Conservation (phyloP, 352 stramenopile genomes). For the Globisporangium paroecandrum region DNA sequence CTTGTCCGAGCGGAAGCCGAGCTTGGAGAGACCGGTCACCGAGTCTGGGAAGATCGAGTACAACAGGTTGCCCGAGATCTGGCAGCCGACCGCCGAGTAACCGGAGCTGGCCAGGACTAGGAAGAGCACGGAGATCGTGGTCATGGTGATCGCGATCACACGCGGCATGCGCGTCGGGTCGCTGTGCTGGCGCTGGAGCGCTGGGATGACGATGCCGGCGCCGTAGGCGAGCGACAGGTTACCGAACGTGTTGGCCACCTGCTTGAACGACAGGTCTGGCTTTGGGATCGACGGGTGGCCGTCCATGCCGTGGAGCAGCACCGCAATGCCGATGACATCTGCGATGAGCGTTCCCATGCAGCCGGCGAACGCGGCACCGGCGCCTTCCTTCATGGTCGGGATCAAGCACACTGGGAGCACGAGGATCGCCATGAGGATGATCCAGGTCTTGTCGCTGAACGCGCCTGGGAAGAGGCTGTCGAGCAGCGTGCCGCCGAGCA, state of each 20-base stretch:
- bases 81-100: conserved; percentile 46
- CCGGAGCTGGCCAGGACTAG: conserved; percentile 32
- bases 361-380: conserved; percentile 24
- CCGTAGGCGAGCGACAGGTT: conserved; percentile 30
- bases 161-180: conserved; percentile 50
- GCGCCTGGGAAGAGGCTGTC: conserved; percentile 21
- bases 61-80: conserved; percentile 39
- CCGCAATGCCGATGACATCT: conserved; percentile 20
- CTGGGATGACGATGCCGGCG: conserved; percentile 42
- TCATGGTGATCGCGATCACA: conserved; percentile 42
- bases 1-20: conserved; percentile 28
- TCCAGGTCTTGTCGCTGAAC: conserved; percentile 23
- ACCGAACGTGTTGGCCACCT: conserved; percentile 25
- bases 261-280: conserved; percentile 23
- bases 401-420: conserved; percentile 26
- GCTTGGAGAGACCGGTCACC: conserved; percentile 22
- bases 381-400: conserved; percentile 29
- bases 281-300: conserved; percentile 17
- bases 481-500: conserved; percentile 24
- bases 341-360: conserved; percentile 27
- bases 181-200: conserved; percentile 47
- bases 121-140: conserved; percentile 43
- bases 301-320: conserved; percentile 25
- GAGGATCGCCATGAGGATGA: conserved; percentile 27
- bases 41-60: conserved; percentile 16